Evolutionary conservation across 2,329 filamentous ascomycete species (phyloP).

Genomic region (Ceratocystis huliohia): DNA sequence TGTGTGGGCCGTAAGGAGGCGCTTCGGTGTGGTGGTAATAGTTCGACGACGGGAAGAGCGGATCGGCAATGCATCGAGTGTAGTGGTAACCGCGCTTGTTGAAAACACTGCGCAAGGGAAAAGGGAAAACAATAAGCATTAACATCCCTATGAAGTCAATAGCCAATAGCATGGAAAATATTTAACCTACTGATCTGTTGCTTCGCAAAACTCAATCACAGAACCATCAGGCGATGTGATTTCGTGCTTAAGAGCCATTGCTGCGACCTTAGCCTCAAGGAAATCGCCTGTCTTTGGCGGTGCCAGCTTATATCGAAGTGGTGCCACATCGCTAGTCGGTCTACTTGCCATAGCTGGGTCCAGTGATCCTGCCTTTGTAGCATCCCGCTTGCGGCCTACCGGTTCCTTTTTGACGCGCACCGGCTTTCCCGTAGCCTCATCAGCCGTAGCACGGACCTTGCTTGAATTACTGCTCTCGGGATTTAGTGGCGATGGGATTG

Average conservation of each 20-base stretch:
- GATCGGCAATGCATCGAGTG: constrained; percentile 79
- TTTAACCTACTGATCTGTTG: constrained; percentile 47
- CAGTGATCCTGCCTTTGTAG: constrained; percentile 41
- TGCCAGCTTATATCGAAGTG: constrained; percentile 51
- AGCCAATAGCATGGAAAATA: no score
- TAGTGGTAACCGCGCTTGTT: constrained; percentile 73
- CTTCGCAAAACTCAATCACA: constrained; percentile 47
- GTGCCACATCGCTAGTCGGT: constrained; percentile 35
- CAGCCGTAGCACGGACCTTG: constrained; percentile 28
- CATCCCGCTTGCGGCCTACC: constrained; percentile 51
- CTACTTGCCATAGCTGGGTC: constrained; percentile 37
- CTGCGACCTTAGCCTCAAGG: constrained; percentile 43
- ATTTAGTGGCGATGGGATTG: constrained; percentile 63
- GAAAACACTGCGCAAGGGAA: constrained; percentile 36
- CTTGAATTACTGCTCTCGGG: constrained; percentile 34
- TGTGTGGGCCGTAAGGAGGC: constrained; percentile 66
- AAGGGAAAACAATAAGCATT: not conserved
- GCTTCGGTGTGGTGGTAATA: constrained; percentile 85
- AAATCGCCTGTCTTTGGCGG: constrained; percentile 51
- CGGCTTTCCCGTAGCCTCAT: constrained; percentile 41
- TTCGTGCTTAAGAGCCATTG: constrained; percentile 45
- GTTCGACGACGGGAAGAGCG: constrained; percentile 69
- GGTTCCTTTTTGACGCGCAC: constrained; percentile 51
- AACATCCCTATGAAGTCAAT: no score
- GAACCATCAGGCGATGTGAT: constrained; percentile 38